Evolutionary conservation across 768 basidiomycete species (phyloP), one percentile per base, ranked within the genome.

Genomic region (Agrocybe chaxingu): DNA sequence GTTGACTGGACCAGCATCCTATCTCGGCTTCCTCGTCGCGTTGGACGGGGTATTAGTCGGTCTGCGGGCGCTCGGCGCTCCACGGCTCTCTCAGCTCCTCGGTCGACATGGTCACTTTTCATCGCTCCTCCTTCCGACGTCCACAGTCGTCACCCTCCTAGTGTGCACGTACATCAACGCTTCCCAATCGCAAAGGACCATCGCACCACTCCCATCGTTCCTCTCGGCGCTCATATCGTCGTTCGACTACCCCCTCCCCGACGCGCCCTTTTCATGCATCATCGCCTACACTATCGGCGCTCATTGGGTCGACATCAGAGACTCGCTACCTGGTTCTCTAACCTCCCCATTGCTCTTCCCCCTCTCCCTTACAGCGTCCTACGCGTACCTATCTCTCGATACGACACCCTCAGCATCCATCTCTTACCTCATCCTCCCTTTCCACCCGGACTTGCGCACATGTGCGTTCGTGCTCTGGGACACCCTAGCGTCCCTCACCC

Each of bases 1-100:
- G n/a, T n/a, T 57, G 7, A 51, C 56, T 12, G 60, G 60, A 9
- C 60, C 60, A 8, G 51, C 48, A 5, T 36, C 53, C 13, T 62
- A 62, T 13, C 50, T 62, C 11, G 45, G 48, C 12, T 41, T 56
- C 10, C 56, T 62, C 13, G 38, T 56, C 18, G 13, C 53, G 8
- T 51, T 59, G 31, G 57, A 59, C 30, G 45, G 48, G 18, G 19
- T 32, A 44, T 42, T 33, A 32, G 47, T 16, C 16, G 45, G 12
- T 38, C 9, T 38, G 38, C 48, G 50, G 3, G 31, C 47, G 30
- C 8, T 48, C 6, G 39, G 36, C 3, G 31, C 49, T 7, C 38
- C 53, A 16, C 42, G 35, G 10, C 44, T 56, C 8, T 12, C 19
- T 19, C 43, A 45, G 7, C 44, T 50, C 5, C 43, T 58, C 30